Base-by-base conservation (phyloP, 116 monocot species). In the Dioscorea cayenensis region DNA sequence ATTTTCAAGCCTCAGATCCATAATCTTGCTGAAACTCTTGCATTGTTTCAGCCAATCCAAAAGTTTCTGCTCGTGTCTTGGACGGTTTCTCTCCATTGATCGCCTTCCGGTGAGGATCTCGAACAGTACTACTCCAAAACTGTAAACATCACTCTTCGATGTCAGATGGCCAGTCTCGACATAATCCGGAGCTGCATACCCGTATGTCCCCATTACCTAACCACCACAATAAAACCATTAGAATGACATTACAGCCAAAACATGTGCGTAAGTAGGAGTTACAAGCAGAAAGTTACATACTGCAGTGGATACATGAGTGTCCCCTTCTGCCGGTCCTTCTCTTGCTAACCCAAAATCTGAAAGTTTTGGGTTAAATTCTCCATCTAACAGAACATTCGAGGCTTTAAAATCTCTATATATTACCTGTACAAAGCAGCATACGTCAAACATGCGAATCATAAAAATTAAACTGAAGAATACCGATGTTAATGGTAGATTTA, bases 271-370 rank as follows among this genome's bases (percentile, higher is more conserved):
- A 12, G 7, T 43, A 12, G 7, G 43, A 43, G 43, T 43, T 43
- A 43, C 55, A 55, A 55, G 55, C 1, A 19, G 55, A 16, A 55
- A 55, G 55, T 16, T 16, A 48, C 81, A 28, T 87, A 95, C 95
- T 70, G 88, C 84, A 71, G 95, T 95, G 60, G 95, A 91, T 14
- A 95, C 95, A 71, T 95, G 95, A 63, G 89, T 89, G 8, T 78
- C 69, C 23, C 82, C 91, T 27, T 65, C 89, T 11, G 82, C 49
- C 19, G 95, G 95, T 69, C 95, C 95, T 65, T 89, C 85, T 64
- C 95, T 86, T 63, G 91, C 95, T 28, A 95, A 73, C 32, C 95
- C 95, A 70, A 95, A 95, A 67, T 95, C 95, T 18, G 95, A 95
- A 10, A 95, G 77, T 69, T 95, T 95, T 18, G 95, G 89, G 35